These are phyloP conservation scores for Curvularia sp. DNA, from an alignment of 2,329 filamentous ascomycete species.

Conservation along the genomic window DNA sequence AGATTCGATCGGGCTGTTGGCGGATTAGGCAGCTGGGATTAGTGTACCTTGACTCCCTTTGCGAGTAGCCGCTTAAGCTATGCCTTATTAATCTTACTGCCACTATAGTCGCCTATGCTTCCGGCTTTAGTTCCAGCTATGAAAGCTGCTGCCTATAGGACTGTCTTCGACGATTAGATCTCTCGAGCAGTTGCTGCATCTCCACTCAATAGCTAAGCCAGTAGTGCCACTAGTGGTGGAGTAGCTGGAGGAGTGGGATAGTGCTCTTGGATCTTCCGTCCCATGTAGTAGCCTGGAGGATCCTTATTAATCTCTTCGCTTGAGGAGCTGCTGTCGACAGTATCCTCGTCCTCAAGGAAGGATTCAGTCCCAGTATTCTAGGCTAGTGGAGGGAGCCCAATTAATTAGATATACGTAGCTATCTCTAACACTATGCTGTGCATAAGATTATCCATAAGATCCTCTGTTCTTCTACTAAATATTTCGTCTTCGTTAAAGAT, in stretches of 20 bases:
- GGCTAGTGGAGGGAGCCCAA: background rate
- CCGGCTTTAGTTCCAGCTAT: background rate
- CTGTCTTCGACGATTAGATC: background rate
- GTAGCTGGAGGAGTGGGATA: background rate
- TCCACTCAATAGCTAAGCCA: slow-evolving; percentile 1
- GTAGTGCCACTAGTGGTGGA: slow-evolving; percentile 1
- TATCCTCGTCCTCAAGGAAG: background rate
- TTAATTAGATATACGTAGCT: background rate
- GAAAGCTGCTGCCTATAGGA: background rate
- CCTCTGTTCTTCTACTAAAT: background rate
- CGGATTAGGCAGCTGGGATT: background rate
- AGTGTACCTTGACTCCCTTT: background rate
- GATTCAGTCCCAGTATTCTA: slow-evolving; percentile 1
- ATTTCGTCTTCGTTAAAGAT: slow-evolving; percentile 13
- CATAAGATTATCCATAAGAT: background rate
- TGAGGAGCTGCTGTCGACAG: no score
- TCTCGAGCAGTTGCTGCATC: background rate
- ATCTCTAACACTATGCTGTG: slow-evolving; percentile 1
- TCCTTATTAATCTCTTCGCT: background rate
- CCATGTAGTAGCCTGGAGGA: background rate
- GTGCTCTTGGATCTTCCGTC: background rate
- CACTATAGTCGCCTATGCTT: background rate
- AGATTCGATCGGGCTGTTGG: background rate
- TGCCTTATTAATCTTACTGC: background rate
- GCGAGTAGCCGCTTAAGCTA: background rate